Conservation (phyloP, 768 basidiomycete species). For the Xerocomus brunneocitrinus region DNA sequence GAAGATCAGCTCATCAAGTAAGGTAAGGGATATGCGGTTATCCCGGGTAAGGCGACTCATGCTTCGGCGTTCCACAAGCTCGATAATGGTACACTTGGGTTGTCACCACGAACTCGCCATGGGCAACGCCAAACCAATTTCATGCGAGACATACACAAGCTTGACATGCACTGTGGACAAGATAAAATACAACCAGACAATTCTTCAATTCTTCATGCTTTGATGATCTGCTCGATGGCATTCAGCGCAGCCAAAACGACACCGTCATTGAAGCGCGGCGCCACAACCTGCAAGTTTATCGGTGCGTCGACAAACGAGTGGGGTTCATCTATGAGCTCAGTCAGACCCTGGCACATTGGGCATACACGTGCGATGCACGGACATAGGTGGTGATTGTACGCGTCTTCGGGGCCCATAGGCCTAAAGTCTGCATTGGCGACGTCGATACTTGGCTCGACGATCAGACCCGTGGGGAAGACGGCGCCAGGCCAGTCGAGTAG, state of each 20-base stretch:
- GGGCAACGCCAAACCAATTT: no score
- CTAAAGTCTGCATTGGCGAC: conserved; percentile 3
- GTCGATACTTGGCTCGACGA: conserved; percentile 25
- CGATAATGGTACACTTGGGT: no score
- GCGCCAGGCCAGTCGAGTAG: conserved; percentile 41
- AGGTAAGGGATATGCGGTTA: no score
- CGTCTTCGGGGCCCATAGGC: conserved; percentile 19
- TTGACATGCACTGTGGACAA: background rate
- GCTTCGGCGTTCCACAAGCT: no score
- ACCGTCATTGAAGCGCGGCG: conserved; percentile 25
- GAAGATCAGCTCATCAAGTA: no score
- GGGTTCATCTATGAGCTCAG: conserved; percentile 18
- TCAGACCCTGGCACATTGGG: background rate
- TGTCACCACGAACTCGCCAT: no score
- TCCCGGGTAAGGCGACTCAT: no score
- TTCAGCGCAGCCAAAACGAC: conserved; percentile 25
- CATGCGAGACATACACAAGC: no score
- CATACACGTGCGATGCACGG: background rate
- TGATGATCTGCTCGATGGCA: conserved; percentile 24
- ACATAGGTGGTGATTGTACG: conserved; percentile 17
- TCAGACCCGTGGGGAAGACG: conserved; percentile 42
- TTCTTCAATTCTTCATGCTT: conserved; percentile 8
- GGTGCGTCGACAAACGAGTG: conserved; percentile 13
- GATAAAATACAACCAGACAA: background rate
- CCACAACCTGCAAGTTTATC: conserved; percentile 20